Base-by-base conservation (phyloP, 78 protist species). In the Dictyostelium firmibasis region DNA sequence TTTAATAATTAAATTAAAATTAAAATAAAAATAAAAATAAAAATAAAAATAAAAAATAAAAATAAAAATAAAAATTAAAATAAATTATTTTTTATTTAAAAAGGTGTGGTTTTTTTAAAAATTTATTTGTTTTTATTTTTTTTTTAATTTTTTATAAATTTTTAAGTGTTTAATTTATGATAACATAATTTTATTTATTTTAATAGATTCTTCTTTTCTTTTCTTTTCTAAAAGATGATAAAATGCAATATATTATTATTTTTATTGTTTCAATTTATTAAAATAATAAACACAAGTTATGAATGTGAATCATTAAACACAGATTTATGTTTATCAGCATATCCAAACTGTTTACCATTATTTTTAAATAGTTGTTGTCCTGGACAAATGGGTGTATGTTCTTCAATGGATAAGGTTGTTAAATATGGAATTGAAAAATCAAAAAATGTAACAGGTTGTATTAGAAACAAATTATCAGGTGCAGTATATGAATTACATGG, bases 301-400 rank as follows among this genome's bases (percentile, higher is more conserved):
- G 53, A 75, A 53, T 85, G 92, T 14, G 92, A 85, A 75, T 53
- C 62, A 20, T 72, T 85, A 35, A 53, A 41, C 7, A 29, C 72
- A 27, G 83, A 85, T 33, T 31, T 78, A 20, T 85, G 92, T 57
- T 29, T 33, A 3, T 35, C 92, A 11, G 69, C 92, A 2, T 85
- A 85, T 75, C 92, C 92, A 2, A 50, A 85, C n/a, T 85, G 92
- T 75, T 35, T 33, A 5, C 36, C 64, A 23, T n/a, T 85, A 6
- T 27, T 62, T 35, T 29, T 85, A 43, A 57, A 78, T 74, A 38
- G 57, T 13, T 85, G 92, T 85, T 85, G 92, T 50, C 25, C 29
- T 4, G 92, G 92, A 35, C n/a, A n/a, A 29, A 62, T 29, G 25
- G 81, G 83, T 20, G 7, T 85, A 23, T 85, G 92, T 75, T 47